Percentiles rank a stretch among this genome's conserved stretches.
These are phyloP conservation scores for Lasiosphaeris hirsuta DNA, from an alignment of 495 filamentous ascomycete species.

Conservation along the genomic window DNA sequence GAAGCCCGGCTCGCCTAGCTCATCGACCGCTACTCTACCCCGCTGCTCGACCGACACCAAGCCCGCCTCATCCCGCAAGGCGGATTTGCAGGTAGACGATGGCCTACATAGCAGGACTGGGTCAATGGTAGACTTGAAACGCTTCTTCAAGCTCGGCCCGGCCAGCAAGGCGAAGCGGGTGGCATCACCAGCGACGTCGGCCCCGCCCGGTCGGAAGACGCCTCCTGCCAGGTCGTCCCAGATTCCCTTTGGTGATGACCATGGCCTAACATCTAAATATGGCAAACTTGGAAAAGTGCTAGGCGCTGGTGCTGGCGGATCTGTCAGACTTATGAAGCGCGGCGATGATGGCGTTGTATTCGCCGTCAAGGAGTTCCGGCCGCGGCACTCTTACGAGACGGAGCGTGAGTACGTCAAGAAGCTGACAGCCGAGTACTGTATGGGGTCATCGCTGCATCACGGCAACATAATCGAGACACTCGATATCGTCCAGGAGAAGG, in stretches of 20 bases:
- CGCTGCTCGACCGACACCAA: conserved; percentile 26
- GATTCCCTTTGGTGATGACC: conserved; percentile 91
- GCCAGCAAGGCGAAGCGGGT: conserved; percentile 64
- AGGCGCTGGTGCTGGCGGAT: conserved; percentile 91
- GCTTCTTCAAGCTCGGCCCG: conserved; percentile 76
- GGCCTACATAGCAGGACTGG: conserved; percentile 57
- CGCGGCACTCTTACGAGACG: conserved; percentile 89
- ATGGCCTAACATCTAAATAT: conserved; percentile 86
- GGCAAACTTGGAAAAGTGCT: conserved; percentile 92
- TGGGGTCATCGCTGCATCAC: conserved; percentile 94
- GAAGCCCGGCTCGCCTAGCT: conserved; percentile 37
- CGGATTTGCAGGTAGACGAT: conserved; percentile 7
- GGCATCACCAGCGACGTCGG: conserved; percentile 55
- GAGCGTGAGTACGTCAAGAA: conserved; percentile 97
- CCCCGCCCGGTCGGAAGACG: conserved; percentile 52
- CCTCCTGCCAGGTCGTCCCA: conserved; percentile 58
- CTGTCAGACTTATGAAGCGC: conserved; percentile 90
- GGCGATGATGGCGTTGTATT: conserved; percentile 88
- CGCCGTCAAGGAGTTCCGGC: conserved; percentile 94
- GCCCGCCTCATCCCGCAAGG: too few species aligned
- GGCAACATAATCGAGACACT: conserved; percentile 98
- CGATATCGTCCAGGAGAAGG: conserved; percentile 93
- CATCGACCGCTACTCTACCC: conserved; percentile 45
- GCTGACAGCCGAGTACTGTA: conserved; percentile 98
- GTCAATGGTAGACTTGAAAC: conserved; percentile 91